phyloP scores from a whole-genome alignment of 805 yeast species.

The Saccharomycopsis javanensis region DNA sequence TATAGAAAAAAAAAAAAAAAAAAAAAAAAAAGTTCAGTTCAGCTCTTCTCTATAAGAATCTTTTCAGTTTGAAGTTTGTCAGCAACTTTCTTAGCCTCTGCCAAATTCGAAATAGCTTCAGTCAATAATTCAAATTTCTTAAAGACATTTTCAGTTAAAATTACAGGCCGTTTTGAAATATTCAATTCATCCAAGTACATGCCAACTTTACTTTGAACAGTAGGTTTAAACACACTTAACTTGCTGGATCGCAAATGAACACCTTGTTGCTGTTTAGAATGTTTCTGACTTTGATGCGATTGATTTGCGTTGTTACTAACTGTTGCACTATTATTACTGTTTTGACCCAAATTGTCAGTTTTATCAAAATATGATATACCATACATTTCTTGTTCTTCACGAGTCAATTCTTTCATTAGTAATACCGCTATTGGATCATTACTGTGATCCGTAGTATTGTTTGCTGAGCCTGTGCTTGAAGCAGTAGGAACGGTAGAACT shows the following conservation, averaged over 20 bases:
- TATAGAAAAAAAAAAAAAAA: neutral
- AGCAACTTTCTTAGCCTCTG: constrained; percentile 77
- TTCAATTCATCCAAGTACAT: constrained; percentile 68
- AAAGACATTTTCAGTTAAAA: constrained; percentile 77
- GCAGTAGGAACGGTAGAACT: neutral
- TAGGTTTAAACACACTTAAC: constrained; percentile 70
- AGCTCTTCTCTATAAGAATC: neutral
- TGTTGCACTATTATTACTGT: neutral
- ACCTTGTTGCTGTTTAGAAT: constrained; percentile 66
- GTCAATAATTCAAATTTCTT: constrained; percentile 67
- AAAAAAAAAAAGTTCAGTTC: neutral
- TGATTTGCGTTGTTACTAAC: neutral
- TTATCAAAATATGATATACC: constrained; percentile 51
- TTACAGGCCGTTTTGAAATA: constrained; percentile 69
- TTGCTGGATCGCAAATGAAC: constrained; percentile 74
- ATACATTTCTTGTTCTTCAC: constrained; percentile 73
- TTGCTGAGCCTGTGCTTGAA: constrained; percentile 21
- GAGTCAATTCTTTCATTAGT: constrained; percentile 48
- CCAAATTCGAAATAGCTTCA: constrained; percentile 55
- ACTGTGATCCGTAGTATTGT: constrained; percentile 17
- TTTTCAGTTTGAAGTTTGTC: constrained; percentile 79
- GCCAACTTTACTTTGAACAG: constrained; percentile 51
- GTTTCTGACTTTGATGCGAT: constrained; percentile 24
- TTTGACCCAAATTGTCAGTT: neutral
- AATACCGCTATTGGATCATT: constrained; percentile 27